Conservation (phyloP, 208 protist species). For the Novymonas esmeraldas region DNA sequence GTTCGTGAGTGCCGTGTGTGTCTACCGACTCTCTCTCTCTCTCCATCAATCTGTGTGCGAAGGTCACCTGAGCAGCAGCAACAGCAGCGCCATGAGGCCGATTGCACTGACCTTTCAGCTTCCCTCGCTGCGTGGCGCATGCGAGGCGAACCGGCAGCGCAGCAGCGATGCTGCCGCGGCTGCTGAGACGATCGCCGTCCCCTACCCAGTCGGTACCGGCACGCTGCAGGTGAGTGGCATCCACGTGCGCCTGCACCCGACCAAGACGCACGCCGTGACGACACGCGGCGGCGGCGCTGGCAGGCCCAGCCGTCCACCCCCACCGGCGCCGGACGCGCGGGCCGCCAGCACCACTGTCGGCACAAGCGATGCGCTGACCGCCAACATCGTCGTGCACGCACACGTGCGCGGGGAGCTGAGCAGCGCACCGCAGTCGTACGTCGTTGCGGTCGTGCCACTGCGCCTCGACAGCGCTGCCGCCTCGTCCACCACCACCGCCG, state of each 20-base stretch:
- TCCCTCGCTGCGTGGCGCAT: constrained; percentile 42
- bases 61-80: not conserved
- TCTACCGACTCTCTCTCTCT: too few relatives aligned
- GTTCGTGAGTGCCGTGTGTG: too few relatives aligned
- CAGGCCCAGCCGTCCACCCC: not conserved
- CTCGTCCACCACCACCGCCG: not conserved
- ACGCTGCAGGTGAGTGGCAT: constrained; percentile 65
- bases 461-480: constrained; percentile 17
- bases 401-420: constrained; percentile 31
- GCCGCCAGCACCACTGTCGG: not conserved
- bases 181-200: constrained; percentile 24
- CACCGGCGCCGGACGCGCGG: not conserved
- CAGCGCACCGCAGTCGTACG: constrained; percentile 18
- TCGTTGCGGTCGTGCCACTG: constrained; percentile 35
- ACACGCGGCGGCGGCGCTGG: not conserved
- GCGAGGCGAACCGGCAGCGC: constrained; percentile 5
- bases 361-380: constrained; percentile 1
- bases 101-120: constrained; percentile 33
- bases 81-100: constrained; percentile 23
- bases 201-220: constrained; percentile 47
- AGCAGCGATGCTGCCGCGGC: constrained; percentile 8
- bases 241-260: constrained; percentile 40
- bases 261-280: not conserved
- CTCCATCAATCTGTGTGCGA: not conserved
- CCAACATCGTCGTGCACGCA: constrained; percentile 32